phyloP scores from a whole-genome alignment of 805 yeast species.

The Hanseniaspora valbyensis region DNA sequence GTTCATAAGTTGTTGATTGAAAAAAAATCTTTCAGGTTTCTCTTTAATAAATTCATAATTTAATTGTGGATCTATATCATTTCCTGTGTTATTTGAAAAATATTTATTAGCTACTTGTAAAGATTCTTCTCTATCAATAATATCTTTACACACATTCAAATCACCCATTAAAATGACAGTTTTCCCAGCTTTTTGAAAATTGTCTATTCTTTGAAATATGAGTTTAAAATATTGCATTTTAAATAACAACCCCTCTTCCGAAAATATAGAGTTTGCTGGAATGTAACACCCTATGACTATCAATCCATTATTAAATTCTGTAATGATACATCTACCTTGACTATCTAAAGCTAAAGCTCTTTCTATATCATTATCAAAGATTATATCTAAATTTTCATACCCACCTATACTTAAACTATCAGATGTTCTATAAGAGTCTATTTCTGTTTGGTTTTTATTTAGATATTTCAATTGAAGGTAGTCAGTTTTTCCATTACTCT shows the following conservation, averaged over 20 bases:
- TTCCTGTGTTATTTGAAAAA: conserved; percentile 14
- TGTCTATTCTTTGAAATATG: conserved; percentile 51
- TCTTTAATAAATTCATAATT: conserved; percentile 28
- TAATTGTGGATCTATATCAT: conserved; percentile 29
- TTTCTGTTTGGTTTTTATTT: not conserved
- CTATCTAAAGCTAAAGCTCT: conserved; percentile 45
- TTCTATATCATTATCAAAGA: conserved; percentile 30
- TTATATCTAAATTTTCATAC: conserved; percentile 34
- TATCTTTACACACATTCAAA: conserved; percentile 67
- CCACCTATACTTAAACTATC: conserved; percentile 51
- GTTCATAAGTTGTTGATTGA: conserved; percentile 38
- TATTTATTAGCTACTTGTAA: conserved; percentile 25
- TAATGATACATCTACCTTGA: conserved; percentile 74
- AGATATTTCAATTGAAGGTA: not conserved
- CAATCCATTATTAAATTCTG: conserved; percentile 55
- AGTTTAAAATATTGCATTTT: conserved; percentile 47
- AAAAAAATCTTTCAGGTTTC: conserved; percentile 33
- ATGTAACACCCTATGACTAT: conserved; percentile 67
- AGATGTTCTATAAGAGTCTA: conserved; percentile 22
- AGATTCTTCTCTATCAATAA: conserved; percentile 71
- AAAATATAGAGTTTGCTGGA: conserved; percentile 76
- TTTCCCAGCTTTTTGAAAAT: conserved; percentile 47
- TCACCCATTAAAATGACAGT: conserved; percentile 79
- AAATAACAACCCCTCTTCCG: conserved; percentile 53
- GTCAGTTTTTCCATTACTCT: conserved; percentile 20